These are phyloP conservation scores for Botrytis galanthina DNA, from an alignment of 2,329 filamentous ascomycete genomes.

Conservation along the genomic window DNA sequence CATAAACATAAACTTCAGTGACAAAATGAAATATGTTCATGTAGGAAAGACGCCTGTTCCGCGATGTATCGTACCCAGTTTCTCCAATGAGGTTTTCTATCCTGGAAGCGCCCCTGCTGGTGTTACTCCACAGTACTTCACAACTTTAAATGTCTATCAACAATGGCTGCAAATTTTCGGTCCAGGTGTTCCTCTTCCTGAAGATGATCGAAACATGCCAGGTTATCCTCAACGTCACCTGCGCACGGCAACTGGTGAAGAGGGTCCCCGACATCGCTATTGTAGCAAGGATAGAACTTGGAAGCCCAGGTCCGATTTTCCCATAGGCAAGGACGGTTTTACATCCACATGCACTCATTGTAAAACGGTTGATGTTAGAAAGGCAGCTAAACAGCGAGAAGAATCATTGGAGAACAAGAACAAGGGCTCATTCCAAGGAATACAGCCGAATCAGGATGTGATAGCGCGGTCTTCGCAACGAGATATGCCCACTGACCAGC, in stretches of 20 bases:
- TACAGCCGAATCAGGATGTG: background rate
- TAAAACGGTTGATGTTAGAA: accelerated
- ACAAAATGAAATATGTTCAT: background rate
- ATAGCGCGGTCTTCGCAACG: background rate
- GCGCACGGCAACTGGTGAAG: background rate
- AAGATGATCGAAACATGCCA: background rate
- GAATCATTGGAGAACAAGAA: background rate
- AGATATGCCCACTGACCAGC: background rate
- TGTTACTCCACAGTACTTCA: background rate
- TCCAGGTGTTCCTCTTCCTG: background rate
- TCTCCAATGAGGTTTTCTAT: background rate
- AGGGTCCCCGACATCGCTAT: background rate
- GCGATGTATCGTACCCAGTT: background rate
- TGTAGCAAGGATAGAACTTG: background rate
- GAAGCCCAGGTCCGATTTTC: background rate
- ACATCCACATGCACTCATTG: background rate
- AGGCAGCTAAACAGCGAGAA: background rate
- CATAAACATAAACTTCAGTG: background rate
- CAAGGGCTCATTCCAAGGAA: background rate
- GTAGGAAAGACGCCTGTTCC: background rate
- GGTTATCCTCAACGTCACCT: background rate
- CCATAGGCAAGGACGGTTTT: background rate
- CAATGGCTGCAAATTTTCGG: background rate
- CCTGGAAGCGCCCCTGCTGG: background rate
- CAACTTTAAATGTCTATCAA: background rate